These are phyloP conservation scores for Mytilinidion resinicola DNA, from an alignment of 495 filamentous ascomycete genomes.

Conservation along the genomic window DNA sequence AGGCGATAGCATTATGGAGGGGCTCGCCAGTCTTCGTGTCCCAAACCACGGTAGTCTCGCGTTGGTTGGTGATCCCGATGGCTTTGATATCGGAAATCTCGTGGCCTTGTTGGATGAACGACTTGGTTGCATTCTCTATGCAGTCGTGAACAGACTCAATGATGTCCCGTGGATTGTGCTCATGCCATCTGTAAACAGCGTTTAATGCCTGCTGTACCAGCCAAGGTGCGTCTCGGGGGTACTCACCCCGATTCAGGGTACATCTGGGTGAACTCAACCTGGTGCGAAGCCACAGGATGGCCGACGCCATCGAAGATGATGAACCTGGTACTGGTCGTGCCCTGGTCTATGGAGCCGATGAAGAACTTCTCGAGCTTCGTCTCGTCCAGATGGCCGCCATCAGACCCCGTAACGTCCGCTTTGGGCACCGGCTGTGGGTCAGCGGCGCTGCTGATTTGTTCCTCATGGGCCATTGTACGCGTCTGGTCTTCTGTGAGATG, in stretches of 20 bases:
- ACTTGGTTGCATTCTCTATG: slow-evolving; percentile 71
- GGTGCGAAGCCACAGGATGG: slow-evolving; percentile 76
- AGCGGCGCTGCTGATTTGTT: not conserved
- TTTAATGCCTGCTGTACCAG: slow-evolving; percentile 5
- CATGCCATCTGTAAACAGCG: slow-evolving; percentile 66
- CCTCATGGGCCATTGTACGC: not conserved
- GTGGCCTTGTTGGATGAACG: slow-evolving; percentile 67
- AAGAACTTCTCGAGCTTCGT: slow-evolving; percentile 38
- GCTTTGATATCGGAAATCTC: slow-evolving; percentile 67
- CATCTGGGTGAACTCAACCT: slow-evolving; percentile 83
- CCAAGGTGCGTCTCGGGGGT: slow-evolving; percentile 5
- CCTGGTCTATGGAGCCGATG: slow-evolving; percentile 79
- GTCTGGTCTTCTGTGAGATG: not conserved
- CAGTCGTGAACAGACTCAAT: slow-evolving; percentile 73
- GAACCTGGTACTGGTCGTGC: slow-evolving; percentile 89
- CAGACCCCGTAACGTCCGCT: slow-evolving; percentile 2
- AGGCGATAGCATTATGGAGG: slow-evolving; percentile 84
- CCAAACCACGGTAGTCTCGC: slow-evolving; percentile 91
- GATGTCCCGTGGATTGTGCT: slow-evolving; percentile 82
- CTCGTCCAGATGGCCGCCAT: slow-evolving; percentile 14
- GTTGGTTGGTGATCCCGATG: slow-evolving; percentile 90
- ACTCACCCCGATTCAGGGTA: slow-evolving; percentile 86
- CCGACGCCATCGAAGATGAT: slow-evolving; percentile 82
- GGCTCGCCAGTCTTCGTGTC: slow-evolving; percentile 80
- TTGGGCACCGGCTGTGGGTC: slow-evolving; percentile 23